These are phyloP conservation scores for Rostrohypoxylon terebratum DNA, from an alignment of 495 filamentous ascomycete species.

Conservation along the genomic window DNA sequence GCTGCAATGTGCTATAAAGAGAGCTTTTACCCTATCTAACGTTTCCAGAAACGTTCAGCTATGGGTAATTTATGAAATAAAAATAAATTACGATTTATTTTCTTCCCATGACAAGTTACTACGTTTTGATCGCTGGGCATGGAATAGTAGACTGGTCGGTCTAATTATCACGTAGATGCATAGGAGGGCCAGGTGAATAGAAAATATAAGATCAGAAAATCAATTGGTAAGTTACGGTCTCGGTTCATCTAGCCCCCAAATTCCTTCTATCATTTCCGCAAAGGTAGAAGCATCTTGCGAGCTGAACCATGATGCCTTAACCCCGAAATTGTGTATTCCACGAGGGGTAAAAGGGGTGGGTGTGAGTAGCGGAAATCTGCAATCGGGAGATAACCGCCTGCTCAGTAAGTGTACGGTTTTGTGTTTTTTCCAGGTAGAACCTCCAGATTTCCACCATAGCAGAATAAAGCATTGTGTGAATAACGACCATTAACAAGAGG, in stretches of 20 bases:
- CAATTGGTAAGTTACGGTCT: constrained; percentile 34
- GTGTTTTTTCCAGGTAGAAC: neutral
- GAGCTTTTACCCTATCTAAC: neutral
- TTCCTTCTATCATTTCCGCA: constrained; percentile 11
- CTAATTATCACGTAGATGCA: neutral
- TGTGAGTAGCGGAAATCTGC: neutral
- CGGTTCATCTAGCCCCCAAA: constrained; percentile 26
- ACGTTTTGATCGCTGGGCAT: neutral
- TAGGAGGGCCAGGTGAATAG: neutral
- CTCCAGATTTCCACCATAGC: neutral
- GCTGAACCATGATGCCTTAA: constrained; percentile 21
- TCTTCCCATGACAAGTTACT: neutral
- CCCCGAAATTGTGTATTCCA: constrained; percentile 14
- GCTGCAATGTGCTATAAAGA: neutral
- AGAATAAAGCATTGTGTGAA: constrained; percentile 31
- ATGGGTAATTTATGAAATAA: neutral
- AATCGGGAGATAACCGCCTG: neutral
- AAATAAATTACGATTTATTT: neutral
- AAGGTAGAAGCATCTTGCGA: constrained; percentile 12
- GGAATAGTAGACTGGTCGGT: neutral
- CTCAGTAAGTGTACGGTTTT: neutral
- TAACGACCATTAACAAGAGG: constrained; percentile 40
- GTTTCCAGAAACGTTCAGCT: neutral
- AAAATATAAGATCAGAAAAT: constrained; percentile 18
- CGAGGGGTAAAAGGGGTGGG: neutral